A percentile compares a stretch with the other conserved stretches of the same genome.
phyloP scores from a whole-genome alignment of 805 yeast species.

The Suhomyces pyralidae region DNA sequence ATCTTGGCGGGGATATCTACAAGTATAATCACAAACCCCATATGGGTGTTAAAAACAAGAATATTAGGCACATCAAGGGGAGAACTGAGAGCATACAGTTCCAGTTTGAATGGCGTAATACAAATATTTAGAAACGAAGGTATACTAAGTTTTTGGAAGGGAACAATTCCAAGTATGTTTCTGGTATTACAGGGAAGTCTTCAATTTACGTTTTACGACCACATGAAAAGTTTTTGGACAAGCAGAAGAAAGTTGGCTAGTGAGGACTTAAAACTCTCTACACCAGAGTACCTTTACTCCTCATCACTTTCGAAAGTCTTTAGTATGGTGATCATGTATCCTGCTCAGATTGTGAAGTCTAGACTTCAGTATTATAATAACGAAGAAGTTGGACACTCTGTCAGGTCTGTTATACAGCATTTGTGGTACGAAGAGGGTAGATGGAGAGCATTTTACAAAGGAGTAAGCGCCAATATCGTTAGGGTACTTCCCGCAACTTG shows the following conservation, averaged over 20 bases:
- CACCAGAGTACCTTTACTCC: conserved; percentile 59
- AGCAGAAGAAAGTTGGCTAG: conserved; percentile 11
- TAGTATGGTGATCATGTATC: conserved; percentile 70
- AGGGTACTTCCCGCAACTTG: conserved; percentile 93
- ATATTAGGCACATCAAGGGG: conserved; percentile 57
- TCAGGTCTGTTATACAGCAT: conserved; percentile 28
- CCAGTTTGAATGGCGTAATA: conserved; percentile 53
- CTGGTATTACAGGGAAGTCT: conserved; percentile 88
- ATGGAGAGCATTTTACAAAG: conserved; percentile 72
- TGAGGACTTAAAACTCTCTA: conserved; percentile 25
- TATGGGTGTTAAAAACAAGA: conserved; percentile 94
- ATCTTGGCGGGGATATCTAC: conserved; percentile 70
- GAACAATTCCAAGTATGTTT: conserved; percentile 68
- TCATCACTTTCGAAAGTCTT: conserved; percentile 68
- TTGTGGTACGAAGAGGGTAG: conserved; percentile 53
- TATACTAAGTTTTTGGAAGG: conserved; percentile 61
- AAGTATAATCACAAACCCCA: conserved; percentile 79
- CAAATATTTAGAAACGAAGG: conserved; percentile 57
- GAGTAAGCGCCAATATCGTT: conserved; percentile 70
- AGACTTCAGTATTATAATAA: conserved; percentile 54
- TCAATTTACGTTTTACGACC: conserved; percentile 83
- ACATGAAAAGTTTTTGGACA: conserved; percentile 47
- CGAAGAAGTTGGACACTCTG: conserved; percentile 11
- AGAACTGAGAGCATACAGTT: conserved; percentile 52
- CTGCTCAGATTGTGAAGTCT: conserved; percentile 77